Evolutionary conservation across 1,139 yeast genomes (phyloP), one percentile per base, ranked within the genome.

Genomic region (Geotrichum australiense): DNA sequence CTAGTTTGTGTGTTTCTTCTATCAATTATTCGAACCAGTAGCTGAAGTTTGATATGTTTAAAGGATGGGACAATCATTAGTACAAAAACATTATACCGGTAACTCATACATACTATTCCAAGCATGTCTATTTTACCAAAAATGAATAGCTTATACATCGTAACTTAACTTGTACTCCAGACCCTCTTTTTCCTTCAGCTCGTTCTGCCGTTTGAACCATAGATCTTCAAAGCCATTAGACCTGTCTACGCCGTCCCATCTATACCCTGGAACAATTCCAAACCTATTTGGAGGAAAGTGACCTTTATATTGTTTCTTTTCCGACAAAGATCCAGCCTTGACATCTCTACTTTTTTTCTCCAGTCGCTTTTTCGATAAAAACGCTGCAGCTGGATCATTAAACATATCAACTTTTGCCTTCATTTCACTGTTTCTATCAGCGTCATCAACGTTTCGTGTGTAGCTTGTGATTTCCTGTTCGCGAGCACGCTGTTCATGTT

Each of bases 211-310:
- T 29, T 72, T 66, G 55, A 84, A 69, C 69, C 83, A 72, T 47
- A 71, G 65, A 38, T 65, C 66, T 57, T 89, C 97, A 61, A 83
- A 89, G n/a, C 96, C 96, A 57, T 81, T 89, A 0, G 94, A 76
- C 47, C 97, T 66, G 60, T 86, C 93, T 0, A 87, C 79, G 0
- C 97, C 97, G 58, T 89, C 97, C 97, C 97, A 89, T 44, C 85
- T 67, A 50, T 69, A 68, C 0, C 97, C 96, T 0, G 96, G 94
- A 4, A 65, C 64, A 15, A 89, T 79, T 3, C 73, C 73, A 61
- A 85, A 89, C 48, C 97, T 62, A 56, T 89, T 89, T 20, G 74
- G 74, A 0, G 85, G 76, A 43, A 63, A 74, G 0, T 69, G 53
- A 0, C 83, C 77, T 15, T 69, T 65, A 49, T 70, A 79, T 20